Evolutionary conservation across 805 yeast species (phyloP).

Genomic region (Kazachstania bromeliacearum): DNA sequence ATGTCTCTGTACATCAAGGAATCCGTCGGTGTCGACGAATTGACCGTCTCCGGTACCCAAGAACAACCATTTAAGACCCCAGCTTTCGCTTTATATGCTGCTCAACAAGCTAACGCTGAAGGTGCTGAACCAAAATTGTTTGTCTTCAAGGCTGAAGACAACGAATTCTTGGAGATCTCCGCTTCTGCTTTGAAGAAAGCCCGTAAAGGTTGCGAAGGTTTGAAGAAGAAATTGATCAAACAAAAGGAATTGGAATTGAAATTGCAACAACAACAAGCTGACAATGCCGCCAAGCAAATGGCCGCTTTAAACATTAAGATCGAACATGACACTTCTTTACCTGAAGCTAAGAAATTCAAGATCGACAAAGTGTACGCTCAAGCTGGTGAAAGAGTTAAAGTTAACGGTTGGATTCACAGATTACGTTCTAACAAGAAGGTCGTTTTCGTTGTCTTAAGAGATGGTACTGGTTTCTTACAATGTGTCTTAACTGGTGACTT

Average conservation of each 20-base stretch:
- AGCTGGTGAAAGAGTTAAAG: slow-evolving; percentile 62
- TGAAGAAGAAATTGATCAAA: slow-evolving; percentile 59
- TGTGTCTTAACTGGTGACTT: slow-evolving; percentile 82
- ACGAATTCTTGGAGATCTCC: slow-evolving; percentile 61
- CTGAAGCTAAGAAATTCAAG: slow-evolving; percentile 60
- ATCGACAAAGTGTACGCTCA: slow-evolving; percentile 43
- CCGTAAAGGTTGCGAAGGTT: slow-evolving; percentile 87
- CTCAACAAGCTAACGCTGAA: slow-evolving; percentile 31
- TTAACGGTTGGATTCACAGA: slow-evolving; percentile 95
- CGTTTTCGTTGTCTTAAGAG: slow-evolving; percentile 85
- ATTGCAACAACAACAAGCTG: slow-evolving; percentile 48
- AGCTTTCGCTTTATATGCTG: slow-evolving; percentile 58
- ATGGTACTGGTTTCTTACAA: slow-evolving; percentile 88
- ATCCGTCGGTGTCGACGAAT: slow-evolving; percentile 54
- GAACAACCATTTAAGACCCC: slow-evolving; percentile 68
- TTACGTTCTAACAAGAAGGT: slow-evolving; percentile 87
- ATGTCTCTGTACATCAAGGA: slow-evolving; percentile 62
- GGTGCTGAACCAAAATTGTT: slow-evolving; percentile 36
- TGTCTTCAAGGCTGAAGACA: slow-evolving; percentile 37
- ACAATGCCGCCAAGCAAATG: slow-evolving; percentile 64
- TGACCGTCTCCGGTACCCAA: slow-evolving; percentile 52
- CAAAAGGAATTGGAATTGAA: slow-evolving; percentile 44
- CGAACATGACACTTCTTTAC: slow-evolving; percentile 63
- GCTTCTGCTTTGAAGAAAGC: slow-evolving; percentile 94
- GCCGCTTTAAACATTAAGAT: slow-evolving; percentile 71